Base-by-base conservation (phyloP, 2,329 filamentous ascomycete genomes). In the Stenocarpella maydis region DNA sequence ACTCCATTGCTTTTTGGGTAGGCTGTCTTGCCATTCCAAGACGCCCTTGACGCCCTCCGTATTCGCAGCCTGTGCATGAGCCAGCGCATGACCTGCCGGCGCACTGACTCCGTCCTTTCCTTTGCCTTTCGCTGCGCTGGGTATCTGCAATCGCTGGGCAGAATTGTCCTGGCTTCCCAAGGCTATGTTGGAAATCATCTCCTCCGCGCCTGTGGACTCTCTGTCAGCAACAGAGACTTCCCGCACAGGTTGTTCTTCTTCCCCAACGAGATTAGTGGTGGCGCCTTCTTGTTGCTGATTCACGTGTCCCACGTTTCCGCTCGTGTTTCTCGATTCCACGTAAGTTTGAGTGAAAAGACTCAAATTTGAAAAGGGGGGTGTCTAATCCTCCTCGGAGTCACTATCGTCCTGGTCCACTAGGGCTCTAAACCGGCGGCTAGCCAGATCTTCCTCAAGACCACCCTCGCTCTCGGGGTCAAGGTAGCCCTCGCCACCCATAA, bases 361-460 rank as follows among this genome's bases (percentile, higher is more conserved):
- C 82, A 84, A 55, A 17, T 54, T 15, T 65, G 41, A 3, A 50
- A 34, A 24, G 28, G 28, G 47, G 58, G 12, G 26, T 34, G 17
- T 37, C 70, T 82, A 83, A n/a, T 86, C 85, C 63, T 93, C 91
- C 65, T 94, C 92, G 39, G 90, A 92, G 76, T 95, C 93, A 72
- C 90, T 92, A 49, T 83, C 80, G 55, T 95, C 92, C 73, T 96
- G 92, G 2, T 92, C 89, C 69, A 95, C 80, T 28, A 97, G 84
- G 2, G 93, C 91, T 69, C 93, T 87, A 79, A 95, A 97, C 73
- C 92, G 85, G 71, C 94, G 86, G 69, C 89, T 91, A 1, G 93
- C 92, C 71, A 99, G 82, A 77, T 98, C 95, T 76, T 97, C 94
- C 77, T 97, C 94, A 26, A 98, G 84, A 0, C 95, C 94, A 2